These are phyloP conservation scores for Begonia masoniana DNA, from an alignment of 306 rosid species.

Conservation along the genomic window DNA sequence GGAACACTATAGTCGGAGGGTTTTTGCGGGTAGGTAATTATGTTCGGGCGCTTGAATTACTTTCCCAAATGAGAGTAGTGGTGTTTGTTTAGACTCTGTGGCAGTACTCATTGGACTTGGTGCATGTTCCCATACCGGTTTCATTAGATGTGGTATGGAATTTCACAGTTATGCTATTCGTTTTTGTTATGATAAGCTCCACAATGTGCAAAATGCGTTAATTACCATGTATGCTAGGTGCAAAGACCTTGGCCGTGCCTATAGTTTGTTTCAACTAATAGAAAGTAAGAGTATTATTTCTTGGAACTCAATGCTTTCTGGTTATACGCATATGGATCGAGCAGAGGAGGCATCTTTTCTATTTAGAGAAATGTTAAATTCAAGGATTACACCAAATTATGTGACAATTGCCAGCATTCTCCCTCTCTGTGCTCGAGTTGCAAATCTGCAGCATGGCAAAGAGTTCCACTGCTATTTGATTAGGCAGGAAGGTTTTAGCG, in stretches of 20 bases:
- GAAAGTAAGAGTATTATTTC: conserved; percentile 45
- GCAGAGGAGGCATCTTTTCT: conserved; percentile 58
- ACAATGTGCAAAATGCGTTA: conserved; percentile 48
- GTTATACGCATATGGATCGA: conserved; percentile 45
- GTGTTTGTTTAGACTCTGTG: conserved; percentile 46
- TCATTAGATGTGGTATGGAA: conserved; percentile 61
- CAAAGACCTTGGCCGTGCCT: conserved; percentile 50
- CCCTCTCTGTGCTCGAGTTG: conserved; percentile 81
- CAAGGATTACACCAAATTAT: conserved; percentile 49
- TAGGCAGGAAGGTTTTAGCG: conserved; percentile 35
- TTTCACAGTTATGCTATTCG: conserved; percentile 65
- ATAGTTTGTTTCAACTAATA: conserved; percentile 31
- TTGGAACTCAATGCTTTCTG: conserved; percentile 87
- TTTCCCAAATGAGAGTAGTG: conserved; percentile 52
- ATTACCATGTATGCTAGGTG: conserved; percentile 92
- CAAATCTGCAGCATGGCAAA: conserved; percentile 75
- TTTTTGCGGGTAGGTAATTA: conserved; percentile 39
- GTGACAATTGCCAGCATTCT: conserved; percentile 82
- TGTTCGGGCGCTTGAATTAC: conserved; percentile 35
- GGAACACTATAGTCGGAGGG: conserved; percentile 79
- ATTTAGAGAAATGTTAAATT: conserved; percentile 56
- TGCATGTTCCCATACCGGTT: conserved; percentile 68
- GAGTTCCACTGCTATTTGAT: conserved; percentile 78
- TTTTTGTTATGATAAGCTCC: conserved; percentile 24
- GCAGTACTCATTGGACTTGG: conserved; percentile 52